Evolutionary conservation across 257 asterid species (phyloP).

Genomic region (Solanum clarkiae): DNA sequence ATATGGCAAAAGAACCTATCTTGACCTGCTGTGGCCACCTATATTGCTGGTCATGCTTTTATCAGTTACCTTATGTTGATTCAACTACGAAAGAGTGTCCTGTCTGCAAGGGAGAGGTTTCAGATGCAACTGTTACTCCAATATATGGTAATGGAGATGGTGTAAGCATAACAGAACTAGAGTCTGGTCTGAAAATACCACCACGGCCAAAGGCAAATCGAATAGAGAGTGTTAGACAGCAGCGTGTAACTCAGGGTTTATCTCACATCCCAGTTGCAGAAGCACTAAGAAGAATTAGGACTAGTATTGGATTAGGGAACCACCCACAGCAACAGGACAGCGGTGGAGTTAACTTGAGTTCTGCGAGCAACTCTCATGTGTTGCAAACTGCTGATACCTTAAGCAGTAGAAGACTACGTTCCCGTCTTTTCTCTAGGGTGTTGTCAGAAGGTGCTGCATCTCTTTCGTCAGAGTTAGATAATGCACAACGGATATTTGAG

Average conservation of each 20-base stretch:
- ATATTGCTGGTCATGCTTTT: constrained; percentile 56
- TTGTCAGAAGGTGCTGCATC: constrained; percentile 71
- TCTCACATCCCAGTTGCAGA: constrained; percentile 41
- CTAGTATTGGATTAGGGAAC: constrained; percentile 27
- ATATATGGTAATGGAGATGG: constrained; percentile 37
- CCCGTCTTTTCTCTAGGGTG: constrained; percentile 56
- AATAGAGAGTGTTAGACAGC: constrained; percentile 40
- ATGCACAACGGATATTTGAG: constrained; percentile 64
- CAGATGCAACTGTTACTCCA: constrained; percentile 29
- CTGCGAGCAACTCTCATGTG: constrained; percentile 9
- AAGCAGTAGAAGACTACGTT: constrained; percentile 26
- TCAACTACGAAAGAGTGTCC: constrained; percentile 43
- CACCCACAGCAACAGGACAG: constrained; percentile 20
- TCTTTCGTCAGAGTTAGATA: constrained; percentile 58
- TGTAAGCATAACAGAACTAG: constrained; percentile 10
- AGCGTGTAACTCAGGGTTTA: constrained; percentile 19
- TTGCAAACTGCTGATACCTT: constrained; percentile 18
- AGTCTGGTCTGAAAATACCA: constrained; percentile 24
- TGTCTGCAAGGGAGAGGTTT: constrained; percentile 43
- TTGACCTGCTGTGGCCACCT: constrained; percentile 50
- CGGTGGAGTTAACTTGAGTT: constrained; percentile 3
- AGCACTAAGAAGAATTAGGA: constrained; percentile 42
- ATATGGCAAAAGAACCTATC: constrained; percentile 34
- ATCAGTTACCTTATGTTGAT: constrained; percentile 30
- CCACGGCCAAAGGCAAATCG: constrained; percentile 49